phyloP scores from a whole-genome alignment of 1,284 basidiomycete genomes.

The Mycena citricolor region DNA sequence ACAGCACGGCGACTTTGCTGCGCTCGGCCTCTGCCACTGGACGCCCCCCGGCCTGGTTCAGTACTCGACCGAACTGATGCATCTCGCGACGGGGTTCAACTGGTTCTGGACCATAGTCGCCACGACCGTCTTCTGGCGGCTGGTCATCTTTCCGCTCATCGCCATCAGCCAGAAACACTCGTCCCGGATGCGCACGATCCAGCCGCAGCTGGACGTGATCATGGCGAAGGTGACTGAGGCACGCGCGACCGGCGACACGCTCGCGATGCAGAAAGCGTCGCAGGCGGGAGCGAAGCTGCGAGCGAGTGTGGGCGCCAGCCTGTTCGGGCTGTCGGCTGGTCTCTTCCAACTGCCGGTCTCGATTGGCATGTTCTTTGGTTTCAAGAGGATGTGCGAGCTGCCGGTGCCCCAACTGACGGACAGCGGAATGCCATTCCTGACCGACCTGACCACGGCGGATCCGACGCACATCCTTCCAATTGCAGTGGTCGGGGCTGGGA shows the following conservation, averaged over 20 bases:
- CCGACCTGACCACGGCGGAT: slow-evolving; percentile 78
- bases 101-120: slow-evolving; percentile 86
- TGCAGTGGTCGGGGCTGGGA: slow-evolving; percentile 60
- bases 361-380: slow-evolving; percentile 83
- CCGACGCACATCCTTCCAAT: slow-evolving; percentile 81
- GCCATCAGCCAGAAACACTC: slow-evolving; percentile 67
- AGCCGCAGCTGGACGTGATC: no score
- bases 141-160: slow-evolving; percentile 69
- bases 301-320: slow-evolving; percentile 68
- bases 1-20: slow-evolving; percentile 77
- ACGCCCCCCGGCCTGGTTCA: slow-evolving; percentile 58
- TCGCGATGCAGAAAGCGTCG: slow-evolving; percentile 54
- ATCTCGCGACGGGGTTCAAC: slow-evolving; percentile 74
- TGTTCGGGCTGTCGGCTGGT: slow-evolving; percentile 56
- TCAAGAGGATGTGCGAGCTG: slow-evolving; percentile 70
- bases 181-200: slow-evolving; percentile 65
- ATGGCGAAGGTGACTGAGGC: slow-evolving; percentile 55
- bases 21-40: slow-evolving; percentile 69
- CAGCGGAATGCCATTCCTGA: slow-evolving; percentile 78
- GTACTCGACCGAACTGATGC: slow-evolving; percentile 74
- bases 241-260: slow-evolving; percentile 44
- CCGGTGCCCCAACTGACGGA: slow-evolving; percentile 74
- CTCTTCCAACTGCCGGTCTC: slow-evolving; percentile 81
- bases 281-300: slow-evolving; percentile 65
- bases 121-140: slow-evolving; percentile 70